Conservation (phyloP, 2,329 filamentous ascomycete species). For the Monosporascus sp. region DNA sequence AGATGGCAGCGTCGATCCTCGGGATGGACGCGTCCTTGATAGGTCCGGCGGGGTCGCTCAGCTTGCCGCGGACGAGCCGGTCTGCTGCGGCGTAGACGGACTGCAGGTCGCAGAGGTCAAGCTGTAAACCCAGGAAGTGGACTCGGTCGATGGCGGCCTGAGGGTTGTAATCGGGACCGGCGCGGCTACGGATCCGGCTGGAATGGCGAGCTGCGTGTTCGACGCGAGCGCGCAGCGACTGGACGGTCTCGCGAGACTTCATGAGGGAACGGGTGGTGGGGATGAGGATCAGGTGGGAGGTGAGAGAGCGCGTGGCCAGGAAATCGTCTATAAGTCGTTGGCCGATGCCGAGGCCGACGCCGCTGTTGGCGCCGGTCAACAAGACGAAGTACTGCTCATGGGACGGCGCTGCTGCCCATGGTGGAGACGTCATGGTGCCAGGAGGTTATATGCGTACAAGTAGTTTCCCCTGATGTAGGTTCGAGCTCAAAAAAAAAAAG, state of each 20-base stretch:
- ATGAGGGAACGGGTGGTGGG: constrained; percentile 71
- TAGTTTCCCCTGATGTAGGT: background rate
- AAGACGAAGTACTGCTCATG: constrained; percentile 27
- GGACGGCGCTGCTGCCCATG: constrained; percentile 24
- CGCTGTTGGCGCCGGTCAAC: constrained; percentile 49
- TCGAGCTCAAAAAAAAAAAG: too few species aligned
- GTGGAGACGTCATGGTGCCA: constrained; percentile 19
- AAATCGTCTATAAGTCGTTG: constrained; percentile 88
- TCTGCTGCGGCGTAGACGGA: constrained; percentile 45
- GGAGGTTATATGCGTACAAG: background rate
- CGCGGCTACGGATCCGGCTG: constrained; percentile 30
- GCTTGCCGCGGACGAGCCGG: constrained; percentile 35
- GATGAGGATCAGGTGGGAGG: constrained; percentile 70
- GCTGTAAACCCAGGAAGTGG: constrained; percentile 52
- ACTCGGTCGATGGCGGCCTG: constrained; percentile 43
- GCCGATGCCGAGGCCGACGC: constrained; percentile 78
- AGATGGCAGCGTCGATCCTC: constrained; percentile 71
- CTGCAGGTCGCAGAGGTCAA: constrained; percentile 55
- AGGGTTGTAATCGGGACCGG: constrained; percentile 32
- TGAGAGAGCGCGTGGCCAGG: constrained; percentile 59
- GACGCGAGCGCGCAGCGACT: constrained; percentile 58
- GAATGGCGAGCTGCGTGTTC: constrained; percentile 39
- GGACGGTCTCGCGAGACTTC: constrained; percentile 71
- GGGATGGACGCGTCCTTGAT: constrained; percentile 47
- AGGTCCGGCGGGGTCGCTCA: constrained; percentile 38